phyloP scores from a whole-genome alignment of 257 asterid genomes.

The Fraxinus anomala region DNA sequence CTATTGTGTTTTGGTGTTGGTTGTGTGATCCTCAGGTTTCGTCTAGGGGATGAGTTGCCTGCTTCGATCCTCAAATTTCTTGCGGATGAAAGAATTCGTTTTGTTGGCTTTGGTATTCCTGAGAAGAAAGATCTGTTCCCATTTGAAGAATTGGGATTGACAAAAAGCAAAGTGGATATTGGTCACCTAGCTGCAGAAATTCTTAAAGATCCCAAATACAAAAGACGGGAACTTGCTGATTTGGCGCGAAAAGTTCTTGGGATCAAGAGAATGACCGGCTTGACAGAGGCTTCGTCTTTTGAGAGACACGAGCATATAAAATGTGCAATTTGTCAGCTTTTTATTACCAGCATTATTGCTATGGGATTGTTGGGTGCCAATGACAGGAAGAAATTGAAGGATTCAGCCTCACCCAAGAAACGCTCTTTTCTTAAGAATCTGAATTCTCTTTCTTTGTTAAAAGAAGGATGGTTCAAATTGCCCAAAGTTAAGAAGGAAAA shows the following conservation, averaged over 20 bases:
- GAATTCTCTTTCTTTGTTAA: conserved; percentile 48
- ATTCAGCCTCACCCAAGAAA: conserved; percentile 27
- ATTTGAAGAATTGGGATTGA: conserved; percentile 57
- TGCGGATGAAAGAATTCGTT: conserved; percentile 60
- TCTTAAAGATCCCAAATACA: conserved; percentile 57
- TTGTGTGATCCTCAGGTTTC: conserved; percentile 65
- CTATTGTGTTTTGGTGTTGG: conserved; percentile 80
- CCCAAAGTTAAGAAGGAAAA: conserved; percentile 45
- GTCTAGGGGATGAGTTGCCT: conserved; percentile 55
- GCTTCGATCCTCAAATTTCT: conserved; percentile 53
- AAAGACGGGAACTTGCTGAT: conserved; percentile 54
- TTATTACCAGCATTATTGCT: conserved; percentile 65
- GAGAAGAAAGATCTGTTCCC: conserved; percentile 74
- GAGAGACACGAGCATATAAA: conserved; percentile 76
- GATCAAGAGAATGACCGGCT: conserved; percentile 70
- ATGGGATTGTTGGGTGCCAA: conserved; percentile 47
- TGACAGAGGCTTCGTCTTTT: conserved; percentile 68
- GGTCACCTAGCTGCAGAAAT: conserved; percentile 70
- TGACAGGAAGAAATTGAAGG: conserved; percentile 40
- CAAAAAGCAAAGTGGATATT: conserved; percentile 45
- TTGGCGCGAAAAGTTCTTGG: conserved; percentile 68
- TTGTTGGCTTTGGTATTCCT: conserved; percentile 76
- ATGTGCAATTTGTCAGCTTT: conserved; percentile 74
- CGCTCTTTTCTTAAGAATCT: conserved; percentile 57
- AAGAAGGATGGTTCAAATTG: conserved; percentile 69